Evolutionary conservation across 2,329 filamentous ascomycete genomes (phyloP), one percentile per base, ranked within the genome.

Genomic region (Scytalidium sp.): DNA sequence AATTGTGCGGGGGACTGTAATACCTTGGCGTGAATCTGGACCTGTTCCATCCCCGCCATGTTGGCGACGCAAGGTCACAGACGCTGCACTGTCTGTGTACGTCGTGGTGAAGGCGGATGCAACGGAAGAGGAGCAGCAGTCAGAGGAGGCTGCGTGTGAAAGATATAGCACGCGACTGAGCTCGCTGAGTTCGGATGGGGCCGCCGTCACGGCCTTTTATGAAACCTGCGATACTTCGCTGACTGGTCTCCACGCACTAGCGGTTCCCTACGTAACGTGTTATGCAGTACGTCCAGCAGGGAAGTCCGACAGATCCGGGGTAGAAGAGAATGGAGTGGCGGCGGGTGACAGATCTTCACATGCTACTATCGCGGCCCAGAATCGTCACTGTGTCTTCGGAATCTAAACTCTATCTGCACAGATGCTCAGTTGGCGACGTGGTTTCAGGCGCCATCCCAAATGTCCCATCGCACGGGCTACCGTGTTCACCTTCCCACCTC

Each of bases 11-110:
- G 25, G 21, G 39, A 36, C 42, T 48, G 44, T 19, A 76, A 60
- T 80, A 94, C 93, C 84, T 95, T 96, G 83, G 91, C 96, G 72
- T 97, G 93, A 60, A 99, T 90, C 71, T 97, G 90, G 60, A 99
- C 80, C 74, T 95, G 90, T 75, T 99, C 94, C 77, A 97, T 95
- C 66, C 89, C 90, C 52, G 90, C 91, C 92, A 96, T 96, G 8
- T 36, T 36, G 15, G 32, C 32, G 15, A 36, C 17, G 25, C n/a
- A n/a, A n/a, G n/a, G n/a, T n/a, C n/a, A n/a, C n/a, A n/a, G n/a
- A n/a, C n/a, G n/a, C n/a, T n/a, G n/a, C n/a, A n/a, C n/a, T n/a
- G n/a, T n/a, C n/a, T n/a, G n/a, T n/a, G n/a, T n/a, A n/a, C n/a
- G n/a, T n/a, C n/a, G n/a, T n/a, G n/a, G n/a, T n/a, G n/a, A n/a